These are phyloP conservation scores for Globisporangium camurandrum DNA, from an alignment of 352 stramenopile species.

Conservation along the genomic window DNA sequence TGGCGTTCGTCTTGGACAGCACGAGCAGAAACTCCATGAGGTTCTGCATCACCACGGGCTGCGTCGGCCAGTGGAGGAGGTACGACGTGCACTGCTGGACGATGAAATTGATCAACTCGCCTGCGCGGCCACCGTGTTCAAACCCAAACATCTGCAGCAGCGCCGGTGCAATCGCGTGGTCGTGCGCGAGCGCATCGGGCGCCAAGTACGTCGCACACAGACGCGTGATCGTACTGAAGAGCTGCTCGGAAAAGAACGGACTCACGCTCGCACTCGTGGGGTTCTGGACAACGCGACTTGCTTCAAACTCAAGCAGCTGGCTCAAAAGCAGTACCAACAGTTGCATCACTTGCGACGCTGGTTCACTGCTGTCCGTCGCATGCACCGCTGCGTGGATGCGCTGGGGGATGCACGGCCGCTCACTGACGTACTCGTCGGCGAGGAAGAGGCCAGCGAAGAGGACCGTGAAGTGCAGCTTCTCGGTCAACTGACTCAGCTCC, in stretches of 20 bases:
- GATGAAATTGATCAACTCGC: conserved; percentile 63
- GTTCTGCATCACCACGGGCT: conserved; percentile 79
- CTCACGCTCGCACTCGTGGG: conserved; percentile 51
- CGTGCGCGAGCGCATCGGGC: conserved; percentile 34
- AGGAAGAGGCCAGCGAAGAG: conserved; percentile 74
- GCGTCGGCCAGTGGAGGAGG: conserved; percentile 73
- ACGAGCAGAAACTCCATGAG: conserved; percentile 70
- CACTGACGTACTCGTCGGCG: conserved; percentile 69
- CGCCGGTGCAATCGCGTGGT: conserved; percentile 30
- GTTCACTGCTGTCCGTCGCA: background rate
- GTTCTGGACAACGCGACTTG: conserved; percentile 43
- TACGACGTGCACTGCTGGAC: conserved; percentile 63
- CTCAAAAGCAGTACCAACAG: conserved; percentile 65
- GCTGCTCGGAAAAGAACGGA: conserved; percentile 74
- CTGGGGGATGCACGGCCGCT: conserved; percentile 59
- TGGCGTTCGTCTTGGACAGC: conserved; percentile 56
- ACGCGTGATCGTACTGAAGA: conserved; percentile 64
- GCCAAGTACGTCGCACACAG: conserved; percentile 70
- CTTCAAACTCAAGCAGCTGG: conserved; percentile 64
- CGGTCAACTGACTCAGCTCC: conserved; percentile 53
- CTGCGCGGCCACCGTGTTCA: conserved; percentile 37
- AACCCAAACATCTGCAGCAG: conserved; percentile 63
- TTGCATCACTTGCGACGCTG: conserved; percentile 35
- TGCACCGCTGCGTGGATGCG: conserved; percentile 42
- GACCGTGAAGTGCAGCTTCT: conserved; percentile 76